Percentiles rank a stretch among this genome's conserved stretches.
Conservation (phyloP, 345 rosid species). For the Nasturtium officinale region DNA sequence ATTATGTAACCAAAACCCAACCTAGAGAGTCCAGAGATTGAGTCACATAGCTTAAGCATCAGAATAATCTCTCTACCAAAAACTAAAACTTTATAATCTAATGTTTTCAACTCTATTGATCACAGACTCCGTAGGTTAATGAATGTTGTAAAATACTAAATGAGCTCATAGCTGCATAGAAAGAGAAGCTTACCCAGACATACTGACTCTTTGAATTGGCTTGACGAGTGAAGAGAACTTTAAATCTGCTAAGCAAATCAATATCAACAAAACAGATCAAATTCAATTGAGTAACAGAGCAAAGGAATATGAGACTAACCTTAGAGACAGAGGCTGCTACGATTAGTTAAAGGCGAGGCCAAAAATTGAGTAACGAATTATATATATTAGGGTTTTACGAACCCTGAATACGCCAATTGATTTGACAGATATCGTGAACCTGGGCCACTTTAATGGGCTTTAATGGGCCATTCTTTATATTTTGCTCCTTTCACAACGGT, state of each 20-base stretch:
- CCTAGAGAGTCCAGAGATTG: neutral
- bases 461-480: neutral
- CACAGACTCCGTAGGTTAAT: neutral
- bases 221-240: neutral
- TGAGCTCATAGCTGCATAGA: neutral
- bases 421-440: neutral
- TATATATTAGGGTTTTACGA: constrained; percentile 41
- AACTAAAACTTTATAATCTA: neutral
- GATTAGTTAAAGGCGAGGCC: neutral
- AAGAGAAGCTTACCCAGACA: constrained; percentile 43
- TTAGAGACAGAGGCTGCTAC: constrained; percentile 29
- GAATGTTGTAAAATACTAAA: neutral
- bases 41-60: neutral
- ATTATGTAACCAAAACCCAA: neutral
- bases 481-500: neutral
- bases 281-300: neutral
- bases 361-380: constrained; percentile 8
- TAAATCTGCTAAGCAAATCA: constrained; percentile 18
- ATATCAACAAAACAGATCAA: neutral
- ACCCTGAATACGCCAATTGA: constrained; percentile 12
- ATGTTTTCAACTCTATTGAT: neutral
- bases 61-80: neutral
- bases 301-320: constrained; percentile 25
- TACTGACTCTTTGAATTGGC: constrained; percentile 24
- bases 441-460: constrained; percentile 22